Evolutionary conservation across 2,329 filamentous ascomycete species (phyloP), one percentile per base, ranked within the genome.

Genomic region (Hymenoscyphus albidus): DNA sequence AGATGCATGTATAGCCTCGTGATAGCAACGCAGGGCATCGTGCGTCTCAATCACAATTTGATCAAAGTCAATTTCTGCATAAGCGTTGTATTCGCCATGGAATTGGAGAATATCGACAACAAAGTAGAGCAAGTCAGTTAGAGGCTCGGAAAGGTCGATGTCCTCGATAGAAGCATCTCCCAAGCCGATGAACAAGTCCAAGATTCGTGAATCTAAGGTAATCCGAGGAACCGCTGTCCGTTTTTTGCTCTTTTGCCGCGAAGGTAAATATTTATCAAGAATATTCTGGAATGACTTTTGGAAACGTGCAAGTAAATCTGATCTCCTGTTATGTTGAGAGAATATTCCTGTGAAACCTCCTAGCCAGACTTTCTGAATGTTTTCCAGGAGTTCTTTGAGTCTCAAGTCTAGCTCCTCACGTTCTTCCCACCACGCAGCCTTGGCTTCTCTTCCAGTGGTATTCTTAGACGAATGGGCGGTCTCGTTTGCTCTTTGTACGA

Each of bases 11-110:
- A 79, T 72, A 22, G 74, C 76, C 31, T 80, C 82, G 72, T 97
- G 88, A 74, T 97, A 97, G 0, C 86, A 84, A 59, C 88, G 86
- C 32, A 99, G 80, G 1, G 93, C 92, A 77, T 97, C 94, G 48
- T 92, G 84, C 0, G 91, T 92, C 71, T 97, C 93, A 48, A 98
- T 83, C 5, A 93, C 87, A 86, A 99, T 96, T 70, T 84, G 80
- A 69, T 99, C 95, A 74, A 98, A 96, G 76, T 98, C 94, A 68
- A 99, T 91, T 78, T 99, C 95, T 71, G 99, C 95, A 77, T 97
- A 97, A 0, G 96, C 95, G 74, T 98, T 99, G 58, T 88, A 86
- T 78, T 99, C 96, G 16, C 95, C 95, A 71, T 97, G 92, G 77
- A 99, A 98, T 75, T 98, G 95, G 2, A 99, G 82, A 61, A 98